Percentiles rank a stretch among this genome's conserved stretches.
These are phyloP conservation scores for Sicyos edulis DNA, from an alignment of 306 rosid genomes.

Conservation along the genomic window DNA sequence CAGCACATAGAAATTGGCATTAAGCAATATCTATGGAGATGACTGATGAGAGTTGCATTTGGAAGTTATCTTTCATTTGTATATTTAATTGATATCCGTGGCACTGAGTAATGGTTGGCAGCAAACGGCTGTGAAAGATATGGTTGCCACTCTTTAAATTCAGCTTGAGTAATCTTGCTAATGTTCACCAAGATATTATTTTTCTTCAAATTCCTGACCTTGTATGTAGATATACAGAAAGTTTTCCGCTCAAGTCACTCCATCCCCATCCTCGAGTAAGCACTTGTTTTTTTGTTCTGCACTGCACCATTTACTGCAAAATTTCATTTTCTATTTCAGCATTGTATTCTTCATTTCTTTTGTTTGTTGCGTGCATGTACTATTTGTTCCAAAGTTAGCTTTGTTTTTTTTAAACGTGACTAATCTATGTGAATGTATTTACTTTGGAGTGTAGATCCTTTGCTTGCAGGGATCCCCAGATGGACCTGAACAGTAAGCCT, in stretches of 20 bases:
- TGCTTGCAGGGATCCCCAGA: conserved; percentile 89
- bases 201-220: conserved; percentile 28
- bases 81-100: not conserved
- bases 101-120: not conserved
- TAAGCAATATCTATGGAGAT: not conserved
- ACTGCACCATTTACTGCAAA: conserved; percentile 48
- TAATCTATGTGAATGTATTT: conserved; percentile 1
- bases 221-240: conserved; percentile 75
- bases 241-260: conserved; percentile 72
- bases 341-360: not conserved
- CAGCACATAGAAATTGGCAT: not conserved
- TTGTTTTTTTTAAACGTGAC: not conserved
- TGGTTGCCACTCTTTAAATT: too few species aligned
- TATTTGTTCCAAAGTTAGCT: not conserved
- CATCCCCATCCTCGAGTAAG: conserved; percentile 92
- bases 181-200: not conserved
- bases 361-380: not conserved
- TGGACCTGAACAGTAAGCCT: conserved; percentile 88
- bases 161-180: not conserved
- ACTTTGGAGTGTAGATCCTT: conserved; percentile 53
- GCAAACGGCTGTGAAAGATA: not conserved
- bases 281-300: conserved; percentile 34
- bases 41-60: not conserved
- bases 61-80: not conserved
- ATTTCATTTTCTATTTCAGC: not conserved